These are phyloP conservation scores for Jacaranda mimosifolia DNA, from an alignment of 257 asterid species.

Conservation along the genomic window DNA sequence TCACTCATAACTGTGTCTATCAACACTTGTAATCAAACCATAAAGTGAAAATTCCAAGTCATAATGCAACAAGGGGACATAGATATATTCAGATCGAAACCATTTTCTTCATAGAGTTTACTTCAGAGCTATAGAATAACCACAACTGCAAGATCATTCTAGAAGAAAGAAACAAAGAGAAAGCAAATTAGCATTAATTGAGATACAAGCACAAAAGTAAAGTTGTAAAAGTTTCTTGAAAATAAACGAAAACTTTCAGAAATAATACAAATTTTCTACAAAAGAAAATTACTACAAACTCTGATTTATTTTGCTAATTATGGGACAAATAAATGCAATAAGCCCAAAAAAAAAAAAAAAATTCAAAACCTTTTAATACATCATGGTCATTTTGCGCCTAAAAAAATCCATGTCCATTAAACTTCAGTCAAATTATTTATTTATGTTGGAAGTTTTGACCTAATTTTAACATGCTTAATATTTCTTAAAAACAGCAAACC, in stretches of 20 bases:
- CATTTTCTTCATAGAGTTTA: neutral
- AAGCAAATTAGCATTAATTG: neutral
- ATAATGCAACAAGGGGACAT: neutral
- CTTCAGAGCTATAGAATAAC: neutral
- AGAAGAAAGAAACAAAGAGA: neutral
- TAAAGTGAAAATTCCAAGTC: constrained; percentile 28
- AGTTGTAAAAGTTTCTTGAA: neutral
- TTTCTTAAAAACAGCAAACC: neutral
- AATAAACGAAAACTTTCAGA: neutral
- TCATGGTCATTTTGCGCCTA: neutral
- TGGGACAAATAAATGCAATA: neutral
- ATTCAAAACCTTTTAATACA: neutral
- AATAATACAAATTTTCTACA: neutral
- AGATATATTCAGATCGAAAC: neutral
- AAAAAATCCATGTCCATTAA: neutral
- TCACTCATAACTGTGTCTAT: neutral
- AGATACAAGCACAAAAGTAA: neutral
- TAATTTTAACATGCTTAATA: neutral
- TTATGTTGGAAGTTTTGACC: neutral
- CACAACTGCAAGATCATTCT: neutral
- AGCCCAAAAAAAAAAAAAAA: neutral
- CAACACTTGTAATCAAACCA: neutral
- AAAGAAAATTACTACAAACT: neutral
- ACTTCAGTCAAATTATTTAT: neutral
- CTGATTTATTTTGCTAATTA: neutral